Base-by-base conservation (phyloP, 1,284 basidiomycete species). In the Inonotus obliquus region DNA sequence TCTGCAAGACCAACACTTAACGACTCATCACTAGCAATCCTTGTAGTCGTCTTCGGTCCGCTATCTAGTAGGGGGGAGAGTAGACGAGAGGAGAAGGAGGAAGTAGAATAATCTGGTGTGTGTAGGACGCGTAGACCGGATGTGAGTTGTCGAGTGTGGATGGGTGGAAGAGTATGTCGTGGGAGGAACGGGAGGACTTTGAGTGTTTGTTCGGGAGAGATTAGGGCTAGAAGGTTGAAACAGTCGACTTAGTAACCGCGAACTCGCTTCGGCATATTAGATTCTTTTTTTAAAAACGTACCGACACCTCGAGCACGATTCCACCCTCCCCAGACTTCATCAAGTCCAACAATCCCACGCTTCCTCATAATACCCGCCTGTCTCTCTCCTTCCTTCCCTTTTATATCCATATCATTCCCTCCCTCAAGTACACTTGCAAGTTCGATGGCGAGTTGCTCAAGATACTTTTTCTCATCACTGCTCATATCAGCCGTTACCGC, bases 251-350 rank as follows among this genome's bases (percentile, higher is more conserved):
- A 32, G 9, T 37, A 54, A 45, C 57, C 19, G 41, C n/a, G 1
- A 44, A 14, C 41, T 44, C 17, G 19, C 7, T 10, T 11, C 7
- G 19, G n/a, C 17, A 21, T 56, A 32, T 47, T 56, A 44, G 56
- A 60, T 57, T 54, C 29, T 27, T n/a, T n/a, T n/a, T n/a, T n/a
- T n/a, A n/a, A n/a, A 17, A 1, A 78, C 92, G 72, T 70, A 94
- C 94, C 88, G 56, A 98, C 89, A 55, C 96, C 96, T 62, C 96
- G 78, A 1, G 94, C 94, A 57, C 96, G 87, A 73, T 98, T 98
- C 96, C 96, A 99, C 1, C 92, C 84, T 48, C 94, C 94, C 96
- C 96, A 99, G 0, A 94, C 90, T 72, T 98, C 95, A 72, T 99
- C 96, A 19, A 98, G 77, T 0, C 89, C 92, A 23, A 98, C 81